These are phyloP conservation scores for Cryphonectria japonica DNA, from an alignment of 2,329 filamentous ascomycete species.

Conservation along the genomic window DNA sequence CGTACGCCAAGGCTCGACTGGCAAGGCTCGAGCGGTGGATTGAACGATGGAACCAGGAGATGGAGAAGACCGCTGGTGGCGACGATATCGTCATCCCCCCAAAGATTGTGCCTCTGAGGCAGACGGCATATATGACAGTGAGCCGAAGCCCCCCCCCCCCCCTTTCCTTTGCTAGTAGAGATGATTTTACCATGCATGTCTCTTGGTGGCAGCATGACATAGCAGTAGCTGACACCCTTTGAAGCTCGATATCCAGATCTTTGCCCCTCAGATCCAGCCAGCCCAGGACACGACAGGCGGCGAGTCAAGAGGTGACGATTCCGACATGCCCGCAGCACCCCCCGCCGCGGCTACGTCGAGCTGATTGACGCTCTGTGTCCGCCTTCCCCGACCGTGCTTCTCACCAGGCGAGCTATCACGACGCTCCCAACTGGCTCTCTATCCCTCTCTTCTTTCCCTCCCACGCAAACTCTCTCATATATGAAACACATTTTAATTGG, in stretches of 20 bases:
- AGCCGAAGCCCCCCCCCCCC: constrained; percentile 35
- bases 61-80: constrained; percentile 57
- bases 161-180: constrained; percentile 15
- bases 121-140: constrained; percentile 86
- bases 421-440: constrained; percentile 8
- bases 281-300: constrained; percentile 47
- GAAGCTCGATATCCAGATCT: constrained; percentile 79
- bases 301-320: constrained; percentile 24
- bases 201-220: not conserved
- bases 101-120: constrained; percentile 75
- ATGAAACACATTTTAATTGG: constrained; percentile 20
- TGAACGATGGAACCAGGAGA: constrained; percentile 81
- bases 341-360: constrained; percentile 17
- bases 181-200: constrained; percentile 2
- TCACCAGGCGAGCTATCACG: constrained; percentile 1
- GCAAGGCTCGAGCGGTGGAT: constrained; percentile 77
- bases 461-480: not conserved
- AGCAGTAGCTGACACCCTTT: constrained; percentile 33
- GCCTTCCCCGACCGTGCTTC: not conserved
- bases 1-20: constrained; percentile 73
- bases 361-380: constrained; percentile 10
- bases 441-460: not conserved
- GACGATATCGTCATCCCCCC: constrained; percentile 61
- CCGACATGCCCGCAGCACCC: constrained; percentile 21
- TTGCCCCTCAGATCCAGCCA: constrained; percentile 72